Evolutionary conservation across 495 filamentous ascomycete genomes (phyloP).

Genomic region (Rhypophila decipiens): DNA sequence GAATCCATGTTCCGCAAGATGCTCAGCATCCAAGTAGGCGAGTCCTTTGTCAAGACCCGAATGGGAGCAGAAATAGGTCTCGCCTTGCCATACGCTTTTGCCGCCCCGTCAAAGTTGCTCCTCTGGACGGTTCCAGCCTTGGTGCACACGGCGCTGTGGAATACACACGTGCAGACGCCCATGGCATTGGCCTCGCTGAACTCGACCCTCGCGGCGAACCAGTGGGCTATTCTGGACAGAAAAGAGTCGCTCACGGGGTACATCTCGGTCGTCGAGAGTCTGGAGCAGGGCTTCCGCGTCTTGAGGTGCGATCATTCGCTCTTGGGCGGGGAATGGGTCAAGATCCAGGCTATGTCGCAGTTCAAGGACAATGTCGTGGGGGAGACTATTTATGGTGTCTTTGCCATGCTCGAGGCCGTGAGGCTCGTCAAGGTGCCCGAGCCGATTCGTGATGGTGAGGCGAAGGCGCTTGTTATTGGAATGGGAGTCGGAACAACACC

Average conservation of each 20-base stretch:
- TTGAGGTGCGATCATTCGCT: conserved; percentile 92
- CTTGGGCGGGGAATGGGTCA: conserved; percentile 88
- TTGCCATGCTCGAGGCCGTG: conserved; percentile 87
- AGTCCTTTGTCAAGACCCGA: conserved; percentile 57
- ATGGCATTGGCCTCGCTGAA: conserved; percentile 54
- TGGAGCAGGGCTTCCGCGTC: conserved; percentile 63
- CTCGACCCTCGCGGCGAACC: conserved; percentile 44
- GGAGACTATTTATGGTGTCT: conserved; percentile 90
- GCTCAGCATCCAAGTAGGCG: conserved; percentile 52
- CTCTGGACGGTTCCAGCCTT: conserved; percentile 60
- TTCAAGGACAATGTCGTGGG: conserved; percentile 46
- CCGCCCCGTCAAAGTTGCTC: conserved; percentile 63
- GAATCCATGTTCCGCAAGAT: conserved; percentile 47
- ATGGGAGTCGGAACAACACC: conserved; percentile 90
- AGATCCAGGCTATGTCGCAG: conserved; percentile 27
- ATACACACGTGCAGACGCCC: conserved; percentile 60
- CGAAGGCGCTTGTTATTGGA: conserved; percentile 81
- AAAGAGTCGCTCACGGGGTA: conserved; percentile 85
- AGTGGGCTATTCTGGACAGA: conserved; percentile 66
- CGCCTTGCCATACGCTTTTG: conserved; percentile 52
- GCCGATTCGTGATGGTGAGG: conserved; percentile 51
- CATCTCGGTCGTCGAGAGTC: conserved; percentile 76
- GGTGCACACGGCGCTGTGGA: conserved; percentile 61
- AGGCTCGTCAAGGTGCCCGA: conserved; percentile 61
- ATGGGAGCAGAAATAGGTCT: conserved; percentile 64